Percentiles rank a stretch among this genome's conserved stretches.
Evolutionary conservation across 495 filamentous ascomycete species (phyloP).

Genomic region (Lentithecium fluviatile): DNA sequence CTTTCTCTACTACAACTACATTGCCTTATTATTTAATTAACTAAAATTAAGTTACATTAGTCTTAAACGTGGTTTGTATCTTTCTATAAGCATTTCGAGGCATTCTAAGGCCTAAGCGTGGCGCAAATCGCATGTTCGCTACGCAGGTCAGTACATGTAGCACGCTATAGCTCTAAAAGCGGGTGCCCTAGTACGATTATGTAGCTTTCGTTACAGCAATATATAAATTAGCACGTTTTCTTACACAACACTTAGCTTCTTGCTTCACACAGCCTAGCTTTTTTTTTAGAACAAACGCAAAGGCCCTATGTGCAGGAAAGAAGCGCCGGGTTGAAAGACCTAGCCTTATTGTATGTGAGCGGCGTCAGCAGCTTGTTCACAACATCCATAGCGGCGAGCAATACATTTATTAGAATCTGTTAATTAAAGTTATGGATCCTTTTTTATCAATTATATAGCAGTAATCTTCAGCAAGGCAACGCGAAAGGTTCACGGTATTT

Average conservation of each 20-base stretch:
- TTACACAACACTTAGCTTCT: conserved; percentile 2
- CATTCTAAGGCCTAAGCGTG: not conserved
- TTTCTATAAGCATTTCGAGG: not conserved
- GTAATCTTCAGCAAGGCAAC: not conserved
- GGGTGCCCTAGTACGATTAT: conserved; percentile 7
- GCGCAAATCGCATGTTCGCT: conserved; percentile 5
- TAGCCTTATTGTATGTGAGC: conserved; percentile 5
- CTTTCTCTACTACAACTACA: not conserved
- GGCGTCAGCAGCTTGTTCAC: not conserved
- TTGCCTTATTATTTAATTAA: not conserved
- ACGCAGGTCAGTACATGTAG: conserved; percentile 5
- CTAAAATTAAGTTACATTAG: not conserved
- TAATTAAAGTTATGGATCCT: not conserved
- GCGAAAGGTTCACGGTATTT: conserved; percentile 3
- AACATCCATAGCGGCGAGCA: too few species aligned
- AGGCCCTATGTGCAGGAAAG: not conserved
- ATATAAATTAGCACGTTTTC: conserved; percentile 6
- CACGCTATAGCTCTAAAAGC: conserved; percentile 5
- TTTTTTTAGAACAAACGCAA: conserved; percentile 5
- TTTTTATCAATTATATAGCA: conserved; percentile 2
- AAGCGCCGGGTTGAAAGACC: conserved; percentile 6
- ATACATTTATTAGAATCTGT: not conserved
- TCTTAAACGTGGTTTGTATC: not conserved
- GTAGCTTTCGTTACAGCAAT: not conserved
- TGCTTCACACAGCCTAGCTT: not conserved